Conservation (phyloP, 768 basidiomycete genomes). For the Candolleomyces eurysporus region DNA sequence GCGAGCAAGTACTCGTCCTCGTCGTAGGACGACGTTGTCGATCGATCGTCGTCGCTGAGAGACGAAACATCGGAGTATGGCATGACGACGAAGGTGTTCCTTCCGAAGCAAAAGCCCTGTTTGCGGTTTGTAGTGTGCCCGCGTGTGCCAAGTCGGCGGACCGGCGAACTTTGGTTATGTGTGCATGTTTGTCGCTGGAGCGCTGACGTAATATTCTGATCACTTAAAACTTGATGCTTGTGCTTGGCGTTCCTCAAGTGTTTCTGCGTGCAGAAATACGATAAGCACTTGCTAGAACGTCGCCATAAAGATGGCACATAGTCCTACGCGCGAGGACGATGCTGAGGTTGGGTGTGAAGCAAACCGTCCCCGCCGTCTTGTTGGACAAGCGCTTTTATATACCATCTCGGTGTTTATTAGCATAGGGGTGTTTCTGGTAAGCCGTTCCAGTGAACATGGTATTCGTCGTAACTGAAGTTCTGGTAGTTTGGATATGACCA, state of each 20-base stretch:
- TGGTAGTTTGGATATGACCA: slow-evolving; percentile 82
- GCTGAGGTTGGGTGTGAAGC: slow-evolving; percentile 30
- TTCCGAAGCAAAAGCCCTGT: no score
- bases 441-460: slow-evolving; percentile 24
- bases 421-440: slow-evolving; percentile 81
- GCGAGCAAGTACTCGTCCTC: slow-evolving; percentile 74
- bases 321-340: slow-evolving; percentile 30
- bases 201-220: background rate
- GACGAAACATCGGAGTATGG: slow-evolving; percentile 55
- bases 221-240: background rate
- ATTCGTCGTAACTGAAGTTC: background rate
- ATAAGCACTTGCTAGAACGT: slow-evolving; percentile 7
- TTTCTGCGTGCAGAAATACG: no score
- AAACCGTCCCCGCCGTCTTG: slow-evolving; percentile 50
- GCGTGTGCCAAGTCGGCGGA: slow-evolving; percentile 10
- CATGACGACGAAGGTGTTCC: slow-evolving; percentile 36
- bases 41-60: slow-evolving; percentile 53
- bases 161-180: slow-evolving; percentile 5
- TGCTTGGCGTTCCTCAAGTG: background rate
- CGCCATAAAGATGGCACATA: slow-evolving; percentile 37
- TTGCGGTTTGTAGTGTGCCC: no score
- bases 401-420: slow-evolving; percentile 79
- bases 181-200: background rate
- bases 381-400: slow-evolving; percentile 77
- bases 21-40: slow-evolving; percentile 55